Percentiles rank a stretch among this genome's conserved stretches.
phyloP scores from a whole-genome alignment of 176 grass and related monocot species.

The Carex littledalei region DNA sequence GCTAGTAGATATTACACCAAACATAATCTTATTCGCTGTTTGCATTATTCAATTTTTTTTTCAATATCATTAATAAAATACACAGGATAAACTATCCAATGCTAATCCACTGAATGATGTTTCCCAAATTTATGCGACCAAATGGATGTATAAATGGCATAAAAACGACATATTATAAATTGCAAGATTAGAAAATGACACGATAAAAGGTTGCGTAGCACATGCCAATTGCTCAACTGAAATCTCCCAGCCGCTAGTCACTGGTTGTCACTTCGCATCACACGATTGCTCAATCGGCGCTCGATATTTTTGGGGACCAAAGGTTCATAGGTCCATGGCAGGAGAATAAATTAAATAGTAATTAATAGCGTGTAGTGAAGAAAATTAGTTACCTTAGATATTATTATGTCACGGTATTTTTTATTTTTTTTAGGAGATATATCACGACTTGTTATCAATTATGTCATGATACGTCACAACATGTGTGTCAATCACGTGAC shows the following conservation, averaged over 20 bases:
- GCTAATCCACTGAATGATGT: background rate
- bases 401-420: too few relatives aligned
- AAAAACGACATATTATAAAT: background rate
- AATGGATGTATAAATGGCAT: background rate
- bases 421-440: too few relatives aligned
- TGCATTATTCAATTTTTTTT: background rate
- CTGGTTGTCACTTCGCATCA: background rate
- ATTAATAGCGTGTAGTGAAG: too few relatives aligned
- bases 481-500: too few relatives aligned
- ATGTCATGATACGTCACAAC: too few relatives aligned
- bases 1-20: background rate
- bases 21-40: background rate
- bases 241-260: background rate
- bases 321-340: too few relatives aligned
- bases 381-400: too few relatives aligned
- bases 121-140: background rate
- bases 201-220: background rate
- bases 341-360: too few relatives aligned
- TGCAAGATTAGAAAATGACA: background rate
- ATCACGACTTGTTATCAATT: too few relatives aligned
- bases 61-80: background rate
- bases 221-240: background rate
- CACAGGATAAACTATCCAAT: background rate
- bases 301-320: background rate
- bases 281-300: background rate